A percentile compares a stretch with the other conserved stretches of the same genome.
phyloP scores from a whole-genome alignment of 2,329 filamentous ascomycete genomes.

The Juglanconis juglandina region DNA sequence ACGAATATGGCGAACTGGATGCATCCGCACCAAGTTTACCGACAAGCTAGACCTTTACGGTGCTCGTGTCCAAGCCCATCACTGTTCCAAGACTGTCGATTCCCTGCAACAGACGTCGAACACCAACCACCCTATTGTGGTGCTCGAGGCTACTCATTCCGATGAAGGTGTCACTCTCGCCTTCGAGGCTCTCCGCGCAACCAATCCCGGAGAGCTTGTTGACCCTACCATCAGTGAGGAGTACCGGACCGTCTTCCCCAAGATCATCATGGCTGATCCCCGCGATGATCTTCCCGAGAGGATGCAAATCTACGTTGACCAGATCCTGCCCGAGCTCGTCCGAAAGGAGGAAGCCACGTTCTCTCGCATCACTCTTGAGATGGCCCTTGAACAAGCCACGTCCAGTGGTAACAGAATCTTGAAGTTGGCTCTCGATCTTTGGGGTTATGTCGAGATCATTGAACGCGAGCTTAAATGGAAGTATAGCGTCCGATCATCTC shows the following conservation, averaged over 20 bases:
- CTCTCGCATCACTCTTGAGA: conserved; percentile 55
- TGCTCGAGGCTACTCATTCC: conserved; percentile 58
- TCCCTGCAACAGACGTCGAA: conserved; percentile 48
- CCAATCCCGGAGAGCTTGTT: conserved; percentile 29
- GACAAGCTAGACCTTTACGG: conserved; percentile 62
- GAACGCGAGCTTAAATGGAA: conserved; percentile 62
- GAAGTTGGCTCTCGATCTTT: conserved; percentile 58
- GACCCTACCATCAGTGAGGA: conserved; percentile 33
- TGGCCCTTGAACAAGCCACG: conserved; percentile 43
- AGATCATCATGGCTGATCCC: conserved; percentile 57
- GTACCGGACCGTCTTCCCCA: conserved; percentile 31
- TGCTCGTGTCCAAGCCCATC: conserved; percentile 60
- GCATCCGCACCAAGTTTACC: conserved; percentile 59
- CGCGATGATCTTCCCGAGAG: conserved; percentile 57
- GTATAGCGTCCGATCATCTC: conserved; percentile 46
- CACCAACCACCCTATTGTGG: conserved; percentile 45
- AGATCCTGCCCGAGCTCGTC: conserved; percentile 55
- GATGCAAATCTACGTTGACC: conserved; percentile 59
- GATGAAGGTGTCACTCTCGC: conserved; percentile 43
- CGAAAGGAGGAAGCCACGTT: conserved; percentile 58
- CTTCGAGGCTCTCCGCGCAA: conserved; percentile 40
- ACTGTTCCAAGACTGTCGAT: conserved; percentile 59
- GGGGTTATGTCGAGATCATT: conserved; percentile 63
- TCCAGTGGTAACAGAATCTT: conserved; percentile 52
- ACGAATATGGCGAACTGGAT: conserved; percentile 63